Evolutionary conservation across 768 basidiomycete genomes (phyloP), one percentile per base, ranked within the genome.

Genomic region (Ramaria rubella): DNA sequence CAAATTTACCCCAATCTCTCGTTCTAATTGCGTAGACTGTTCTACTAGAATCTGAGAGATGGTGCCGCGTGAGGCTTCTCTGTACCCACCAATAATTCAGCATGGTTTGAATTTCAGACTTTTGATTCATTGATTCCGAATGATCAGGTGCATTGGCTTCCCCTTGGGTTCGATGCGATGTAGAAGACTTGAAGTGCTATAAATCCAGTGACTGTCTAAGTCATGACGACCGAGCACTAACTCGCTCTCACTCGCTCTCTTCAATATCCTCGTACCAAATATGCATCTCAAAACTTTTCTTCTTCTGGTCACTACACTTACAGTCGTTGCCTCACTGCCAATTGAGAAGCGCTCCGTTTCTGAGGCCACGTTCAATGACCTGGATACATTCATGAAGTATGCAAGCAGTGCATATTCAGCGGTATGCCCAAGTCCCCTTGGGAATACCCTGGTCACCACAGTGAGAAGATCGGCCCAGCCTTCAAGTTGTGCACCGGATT

Each of bases 341-440:
- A 11, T 46, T 24, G 14, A 46, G 23, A 46, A 14, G 23, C 44
- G 44, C 9, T 9, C 14, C 23, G 23, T 46, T 24, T 23, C 44
- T 46, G 44, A 12, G 9, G 44, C 44, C 9, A 46, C 44, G 23
- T 46, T 46, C 44, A 24, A 46, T 46, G 44, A 46, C 23, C 44
- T 46, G 12, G 44, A 14, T 46, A 31, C 23, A 81, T 68, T 77
- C 36, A 38, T 79, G 70, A 78, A 79, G 65, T 81, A 80, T 58
- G 77, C 81, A 1, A 76, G 79, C 11, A 78, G 78, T 4, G 76
- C 77, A 3, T 81, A 81, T 56, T 65, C 59, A 30, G 49, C 66
- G 0, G 55, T 78, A 19, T 82, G 81, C 56, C 73, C 73, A 5
- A 70, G 72, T 12, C 81, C 80, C 1, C 78, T 79, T 61, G 78